A percentile compares a stretch with the other conserved stretches of the same genome.
These are phyloP conservation scores for Hirschioporus abietinus DNA, from an alignment of 768 basidiomycete species.

Conservation along the genomic window DNA sequence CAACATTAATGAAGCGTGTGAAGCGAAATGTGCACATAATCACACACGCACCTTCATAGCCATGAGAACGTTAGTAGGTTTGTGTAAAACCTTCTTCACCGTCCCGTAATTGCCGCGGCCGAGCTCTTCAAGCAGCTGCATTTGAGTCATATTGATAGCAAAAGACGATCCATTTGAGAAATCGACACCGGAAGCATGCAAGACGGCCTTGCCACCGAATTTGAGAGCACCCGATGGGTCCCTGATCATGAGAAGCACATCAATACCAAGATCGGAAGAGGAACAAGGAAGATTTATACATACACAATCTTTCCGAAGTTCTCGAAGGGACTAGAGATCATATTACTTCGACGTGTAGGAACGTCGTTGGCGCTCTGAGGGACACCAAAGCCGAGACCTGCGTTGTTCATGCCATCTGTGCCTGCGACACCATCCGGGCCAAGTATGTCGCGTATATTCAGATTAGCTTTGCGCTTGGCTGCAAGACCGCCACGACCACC, in stretches of 20 bases:
- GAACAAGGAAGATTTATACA: slow-evolving; percentile 26
- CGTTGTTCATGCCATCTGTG: slow-evolving; percentile 52
- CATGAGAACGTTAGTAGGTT: slow-evolving; percentile 93
- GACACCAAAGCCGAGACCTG: slow-evolving; percentile 67
- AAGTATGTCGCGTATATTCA: slow-evolving; percentile 59
- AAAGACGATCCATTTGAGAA: slow-evolving; percentile 90
- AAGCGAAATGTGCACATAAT: not conserved
- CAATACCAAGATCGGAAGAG: slow-evolving; percentile 9
- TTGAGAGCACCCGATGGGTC: slow-evolving; percentile 96
- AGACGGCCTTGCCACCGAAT: slow-evolving; percentile 87
- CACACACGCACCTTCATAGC: slow-evolving; percentile 84
- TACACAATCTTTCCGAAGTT: slow-evolving; percentile 95
- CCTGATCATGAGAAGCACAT: slow-evolving; percentile 34
- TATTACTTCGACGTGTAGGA: slow-evolving; percentile 23
- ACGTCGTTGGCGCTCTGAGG: slow-evolving; percentile 39
- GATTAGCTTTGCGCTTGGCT: slow-evolving; percentile 35
- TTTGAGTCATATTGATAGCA: slow-evolving; percentile 91
- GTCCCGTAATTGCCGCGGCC: slow-evolving; percentile 97
- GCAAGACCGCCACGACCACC: not conserved
- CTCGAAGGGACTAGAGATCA: slow-evolving; percentile 65
- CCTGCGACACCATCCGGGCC: slow-evolving; percentile 36
- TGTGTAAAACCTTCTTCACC: slow-evolving; percentile 92
- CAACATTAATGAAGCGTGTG: slow-evolving; percentile 11
- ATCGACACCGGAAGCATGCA: slow-evolving; percentile 83
- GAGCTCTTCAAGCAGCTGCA: slow-evolving; percentile 87